Conservation (phyloP, 495 filamentous ascomycete species). For the Astrocystis sublimbata region DNA sequence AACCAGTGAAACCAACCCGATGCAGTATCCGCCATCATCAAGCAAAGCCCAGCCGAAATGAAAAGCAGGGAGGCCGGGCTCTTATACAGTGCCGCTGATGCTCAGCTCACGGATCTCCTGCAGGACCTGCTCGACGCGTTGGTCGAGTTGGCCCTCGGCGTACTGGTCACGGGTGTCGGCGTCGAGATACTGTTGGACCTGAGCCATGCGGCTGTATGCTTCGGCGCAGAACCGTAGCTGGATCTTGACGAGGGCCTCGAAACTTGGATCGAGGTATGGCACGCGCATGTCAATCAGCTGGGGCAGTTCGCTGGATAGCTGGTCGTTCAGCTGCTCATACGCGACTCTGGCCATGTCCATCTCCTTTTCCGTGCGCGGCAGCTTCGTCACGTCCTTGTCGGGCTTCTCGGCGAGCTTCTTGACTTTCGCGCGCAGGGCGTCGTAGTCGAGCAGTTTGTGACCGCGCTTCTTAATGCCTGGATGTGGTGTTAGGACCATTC, state of each 20-base stretch:
- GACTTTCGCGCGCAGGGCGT: constrained; percentile 90
- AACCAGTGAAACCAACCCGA: constrained; percentile 13
- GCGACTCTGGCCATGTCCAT: constrained; percentile 87
- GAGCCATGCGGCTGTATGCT: constrained; percentile 94
- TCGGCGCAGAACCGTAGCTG: constrained; percentile 97
- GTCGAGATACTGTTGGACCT: constrained; percentile 98
- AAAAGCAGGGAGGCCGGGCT: neutral
- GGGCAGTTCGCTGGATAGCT: constrained; percentile 89
- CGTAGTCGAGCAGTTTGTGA: constrained; percentile 97
- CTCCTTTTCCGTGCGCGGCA: constrained; percentile 92
- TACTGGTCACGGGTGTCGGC: constrained; percentile 96
- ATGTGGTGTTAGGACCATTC: constrained; percentile 11
- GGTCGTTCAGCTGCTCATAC: constrained; percentile 95
- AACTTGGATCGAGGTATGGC: constrained; percentile 92
- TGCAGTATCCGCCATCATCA: neutral
- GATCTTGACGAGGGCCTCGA: constrained; percentile 98
- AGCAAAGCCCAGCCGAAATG: neutral
- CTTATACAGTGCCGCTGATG: constrained; percentile 66
- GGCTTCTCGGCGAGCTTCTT: constrained; percentile 97
- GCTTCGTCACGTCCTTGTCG: constrained; percentile 94
- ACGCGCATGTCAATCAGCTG: constrained; percentile 97
- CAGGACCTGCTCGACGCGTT: constrained; percentile 89
- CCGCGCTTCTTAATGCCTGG: constrained; percentile 94
- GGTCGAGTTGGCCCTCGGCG: constrained; percentile 88
- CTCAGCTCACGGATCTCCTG: constrained; percentile 97